phyloP scores from a whole-genome alignment of 2,329 filamentous ascomycete genomes.

The Hypoxylon sp. region DNA sequence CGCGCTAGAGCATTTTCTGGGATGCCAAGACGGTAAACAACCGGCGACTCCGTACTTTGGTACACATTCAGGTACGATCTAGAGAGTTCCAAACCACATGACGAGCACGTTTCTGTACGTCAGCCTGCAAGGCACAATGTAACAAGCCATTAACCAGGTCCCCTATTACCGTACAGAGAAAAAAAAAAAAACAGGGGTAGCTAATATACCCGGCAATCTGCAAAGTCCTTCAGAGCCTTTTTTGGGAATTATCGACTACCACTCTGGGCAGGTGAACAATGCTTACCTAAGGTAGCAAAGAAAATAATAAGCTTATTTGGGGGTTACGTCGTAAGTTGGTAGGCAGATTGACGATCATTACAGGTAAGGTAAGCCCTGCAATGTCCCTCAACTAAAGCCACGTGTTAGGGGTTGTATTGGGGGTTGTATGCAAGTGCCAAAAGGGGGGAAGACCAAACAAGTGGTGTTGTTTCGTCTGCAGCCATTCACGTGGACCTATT shows the following conservation, averaged over 20 bases:
- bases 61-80: slow-evolving; percentile 16
- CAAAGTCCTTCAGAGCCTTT: slow-evolving; percentile 11
- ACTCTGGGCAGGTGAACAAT: slow-evolving; percentile 7
- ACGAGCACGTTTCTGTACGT: slow-evolving; percentile 26
- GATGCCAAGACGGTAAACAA: slow-evolving; percentile 24
- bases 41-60: slow-evolving; percentile 4
- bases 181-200: slow-evolving; percentile 29
- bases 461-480: neutral
- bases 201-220: slow-evolving; percentile 7
- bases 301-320: slow-evolving; percentile 35
- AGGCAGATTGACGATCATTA: neutral
- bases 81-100: slow-evolving; percentile 15
- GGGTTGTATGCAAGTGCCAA: neutral
- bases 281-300: slow-evolving; percentile 16
- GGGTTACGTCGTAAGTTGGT: neutral
- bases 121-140: slow-evolving; percentile 36
- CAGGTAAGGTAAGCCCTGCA: neutral
- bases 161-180: too few relatives aligned
- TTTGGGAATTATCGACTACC: slow-evolving; percentile 12
- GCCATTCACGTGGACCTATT: neutral
- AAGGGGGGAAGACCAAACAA: neutral
- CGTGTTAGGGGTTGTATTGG: neutral
- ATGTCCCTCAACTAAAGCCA: slow-evolving; percentile 9
- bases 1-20: slow-evolving; percentile 5
- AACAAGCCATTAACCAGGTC: slow-evolving; percentile 35